These are phyloP conservation scores for Escovopsis sp. DNA, from an alignment of 2,329 filamentous ascomycete species.

Conservation along the genomic window DNA sequence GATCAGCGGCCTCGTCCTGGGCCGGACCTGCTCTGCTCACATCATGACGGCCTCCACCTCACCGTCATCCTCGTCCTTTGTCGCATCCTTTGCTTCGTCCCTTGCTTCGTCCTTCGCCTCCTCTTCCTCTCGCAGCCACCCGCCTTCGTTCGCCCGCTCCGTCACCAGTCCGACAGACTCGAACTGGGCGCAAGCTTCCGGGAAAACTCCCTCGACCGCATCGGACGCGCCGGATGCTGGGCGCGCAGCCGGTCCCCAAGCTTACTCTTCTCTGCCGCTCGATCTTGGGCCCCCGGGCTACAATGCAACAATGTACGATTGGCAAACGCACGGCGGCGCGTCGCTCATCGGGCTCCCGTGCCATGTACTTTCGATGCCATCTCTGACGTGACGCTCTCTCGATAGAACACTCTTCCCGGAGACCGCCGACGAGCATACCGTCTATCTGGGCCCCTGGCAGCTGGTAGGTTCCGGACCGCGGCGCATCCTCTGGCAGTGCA, in stretches of 20 bases:
- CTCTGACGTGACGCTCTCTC: constrained; percentile 8
- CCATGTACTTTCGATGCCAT: constrained; percentile 6
- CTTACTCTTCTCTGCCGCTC: constrained; percentile 25
- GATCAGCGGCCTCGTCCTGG: constrained; percentile 1
- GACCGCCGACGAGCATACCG: constrained; percentile 31
- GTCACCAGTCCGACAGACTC: constrained; percentile 30
- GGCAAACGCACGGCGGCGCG: not conserved
- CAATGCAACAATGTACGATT: constrained; percentile 36
- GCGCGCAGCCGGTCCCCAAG: constrained; percentile 15
- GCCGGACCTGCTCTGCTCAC: constrained; percentile 4
- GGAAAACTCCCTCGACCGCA: constrained; percentile 21
- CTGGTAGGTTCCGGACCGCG: constrained; percentile 31
- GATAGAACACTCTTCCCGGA: constrained; percentile 35
- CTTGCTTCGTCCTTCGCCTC: constrained; percentile 34
- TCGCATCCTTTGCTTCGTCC: constrained; percentile 21
- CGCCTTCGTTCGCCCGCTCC: constrained; percentile 25
- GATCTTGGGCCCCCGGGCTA: constrained; percentile 39
- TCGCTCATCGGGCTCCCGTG: not conserved
- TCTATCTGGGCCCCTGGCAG: constrained; percentile 41
- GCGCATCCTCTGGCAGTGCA: constrained; percentile 38
- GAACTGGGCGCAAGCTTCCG: constrained; percentile 31
- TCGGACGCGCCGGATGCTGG: constrained; percentile 15
- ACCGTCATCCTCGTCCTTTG: constrained; percentile 23
- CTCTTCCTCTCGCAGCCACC: constrained; percentile 29
- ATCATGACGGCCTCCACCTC: constrained; percentile 21